These are phyloP conservation scores for Athelia psychrophila DNA, from an alignment of 1,284 basidiomycete species.

Conservation along the genomic window DNA sequence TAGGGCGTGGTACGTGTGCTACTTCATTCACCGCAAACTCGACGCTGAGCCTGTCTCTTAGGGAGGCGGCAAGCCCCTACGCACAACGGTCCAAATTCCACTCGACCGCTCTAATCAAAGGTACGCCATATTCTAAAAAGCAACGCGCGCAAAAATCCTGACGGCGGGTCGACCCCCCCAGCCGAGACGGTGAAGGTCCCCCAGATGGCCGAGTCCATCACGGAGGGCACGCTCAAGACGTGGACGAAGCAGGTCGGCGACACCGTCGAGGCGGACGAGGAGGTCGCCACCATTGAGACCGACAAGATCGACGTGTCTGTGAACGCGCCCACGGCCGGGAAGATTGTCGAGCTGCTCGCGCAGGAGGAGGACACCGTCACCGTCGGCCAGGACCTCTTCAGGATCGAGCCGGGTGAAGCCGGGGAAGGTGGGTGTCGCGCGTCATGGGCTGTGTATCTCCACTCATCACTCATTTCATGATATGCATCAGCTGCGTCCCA, in stretches of 20 bases:
- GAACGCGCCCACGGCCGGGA: conserved; percentile 90
- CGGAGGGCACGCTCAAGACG: conserved; percentile 94
- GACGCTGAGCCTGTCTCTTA: conserved; percentile 14
- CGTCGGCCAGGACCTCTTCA: conserved; percentile 94
- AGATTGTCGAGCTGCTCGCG: conserved; percentile 84
- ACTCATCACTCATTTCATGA: no score
- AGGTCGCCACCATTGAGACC: conserved; percentile 97
- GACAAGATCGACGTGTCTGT: conserved; percentile 99
- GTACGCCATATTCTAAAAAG: conserved; percentile 33
- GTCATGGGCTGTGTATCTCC: conserved; percentile 17
- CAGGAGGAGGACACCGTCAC: conserved; percentile 93
- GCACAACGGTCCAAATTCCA: conserved; percentile 62
- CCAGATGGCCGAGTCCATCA: conserved; percentile 98
- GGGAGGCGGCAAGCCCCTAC: conserved; percentile 45
- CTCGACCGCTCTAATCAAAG: conserved; percentile 64
- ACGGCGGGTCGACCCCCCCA: conserved; percentile 20
- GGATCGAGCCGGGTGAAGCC: conserved; percentile 83
- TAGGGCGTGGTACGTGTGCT: conserved; percentile 48
- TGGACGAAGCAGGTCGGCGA: conserved; percentile 97
- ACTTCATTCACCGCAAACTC: not conserved
- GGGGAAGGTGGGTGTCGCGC: conserved; percentile 35
- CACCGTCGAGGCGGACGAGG: conserved; percentile 88
- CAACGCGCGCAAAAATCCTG: conserved; percentile 6
- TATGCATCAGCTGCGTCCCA: not conserved
- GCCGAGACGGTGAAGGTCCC: conserved; percentile 95